Evolutionary conservation across 2,329 filamentous ascomycete species (phyloP), one percentile per base, ranked within the genome.

Genomic region (Aspergillus persii): DNA sequence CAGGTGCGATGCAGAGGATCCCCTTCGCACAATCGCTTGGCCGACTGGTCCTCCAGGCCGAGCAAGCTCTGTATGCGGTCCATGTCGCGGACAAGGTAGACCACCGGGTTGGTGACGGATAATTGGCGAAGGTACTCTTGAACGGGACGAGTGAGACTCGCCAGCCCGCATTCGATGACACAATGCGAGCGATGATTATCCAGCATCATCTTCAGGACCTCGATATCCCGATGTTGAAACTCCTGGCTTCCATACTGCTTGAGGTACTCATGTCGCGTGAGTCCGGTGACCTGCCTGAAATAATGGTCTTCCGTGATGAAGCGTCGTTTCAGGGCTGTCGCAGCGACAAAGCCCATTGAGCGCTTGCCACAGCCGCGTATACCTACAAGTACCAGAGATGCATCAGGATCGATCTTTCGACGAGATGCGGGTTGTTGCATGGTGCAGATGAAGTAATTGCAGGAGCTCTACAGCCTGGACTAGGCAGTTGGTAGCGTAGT

Each of bases 1-100:
- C 80, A 82, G 29, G 70, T 76, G 8, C 79, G 71, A 61, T 82
- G 80, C 26, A 76, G 71, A 1, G 76, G 68, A 63, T 81, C 80
- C 12, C 78, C 79, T 15, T 75, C 72, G 41, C 77, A 74, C 4
- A 82, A 69, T 12, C 79, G 69, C 26, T 74, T 71, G 8, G 76
- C 73, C 6, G 79, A 74, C 26, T 77, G 74, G 12, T 79, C 77
- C 47, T 77, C 76, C 11, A 81, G 64, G 2, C 77, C 77, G 7
- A 82, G 68, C 30, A 81, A 63, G 50, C 68, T 65, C 56, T 75
- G 75, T 46, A 79, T 76, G 47, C 68, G 66, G 31, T 69, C 67
- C 64, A 78, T 77, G 55, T 79, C 75, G 27, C 77, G 76, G 8
- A 77, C 62, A 11, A 79, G 54, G 57, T 79, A 76, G 8, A 79